Conservation (phyloP, 2,329 filamentous ascomycete species). For the Verticillium klebahnii region DNA sequence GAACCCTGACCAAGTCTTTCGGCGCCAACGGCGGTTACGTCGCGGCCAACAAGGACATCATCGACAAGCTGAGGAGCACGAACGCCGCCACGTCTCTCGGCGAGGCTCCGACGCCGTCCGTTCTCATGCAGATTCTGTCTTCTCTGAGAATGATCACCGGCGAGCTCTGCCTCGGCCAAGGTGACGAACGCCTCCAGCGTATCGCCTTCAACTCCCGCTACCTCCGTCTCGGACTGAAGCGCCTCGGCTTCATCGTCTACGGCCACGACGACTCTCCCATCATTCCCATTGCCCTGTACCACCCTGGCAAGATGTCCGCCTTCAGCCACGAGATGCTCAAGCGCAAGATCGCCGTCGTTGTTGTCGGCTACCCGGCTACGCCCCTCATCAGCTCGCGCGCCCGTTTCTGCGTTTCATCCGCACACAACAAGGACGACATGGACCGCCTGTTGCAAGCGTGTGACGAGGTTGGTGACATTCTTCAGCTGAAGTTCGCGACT, state of each 20-base stretch:
- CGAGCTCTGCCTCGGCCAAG: conserved; percentile 83
- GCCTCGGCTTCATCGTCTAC: conserved; percentile 93
- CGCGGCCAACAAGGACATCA: conserved; percentile 81
- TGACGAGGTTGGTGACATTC: conserved; percentile 84
- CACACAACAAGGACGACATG: conserved; percentile 97
- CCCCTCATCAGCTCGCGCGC: conserved; percentile 92
- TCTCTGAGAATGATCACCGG: conserved; percentile 86
- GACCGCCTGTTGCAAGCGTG: conserved; percentile 85
- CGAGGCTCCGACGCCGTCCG: conserved; percentile 81
- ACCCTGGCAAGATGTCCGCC: conserved; percentile 97
- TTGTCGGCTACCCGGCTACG: conserved; percentile 95
- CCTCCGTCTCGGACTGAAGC: conserved; percentile 94
- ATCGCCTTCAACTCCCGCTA: conserved; percentile 98
- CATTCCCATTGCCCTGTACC: conserved; percentile 89
- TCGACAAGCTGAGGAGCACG: conserved; percentile 82
- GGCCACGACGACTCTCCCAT: conserved; percentile 98
- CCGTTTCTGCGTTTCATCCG: conserved; percentile 91
- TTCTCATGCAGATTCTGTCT: conserved; percentile 85
- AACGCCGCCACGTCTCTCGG: conserved; percentile 86
- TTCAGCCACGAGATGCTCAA: conserved; percentile 99
- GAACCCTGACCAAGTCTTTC: conserved; percentile 96
- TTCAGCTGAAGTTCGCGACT: conserved; percentile 96
- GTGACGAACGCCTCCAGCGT: conserved; percentile 89
- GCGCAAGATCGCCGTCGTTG: conserved; percentile 94
- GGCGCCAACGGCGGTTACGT: conserved; percentile 97